phyloP scores from a whole-genome alignment of 2,329 filamentous ascomycete species.

The Pestalotiopsis sp. region DNA sequence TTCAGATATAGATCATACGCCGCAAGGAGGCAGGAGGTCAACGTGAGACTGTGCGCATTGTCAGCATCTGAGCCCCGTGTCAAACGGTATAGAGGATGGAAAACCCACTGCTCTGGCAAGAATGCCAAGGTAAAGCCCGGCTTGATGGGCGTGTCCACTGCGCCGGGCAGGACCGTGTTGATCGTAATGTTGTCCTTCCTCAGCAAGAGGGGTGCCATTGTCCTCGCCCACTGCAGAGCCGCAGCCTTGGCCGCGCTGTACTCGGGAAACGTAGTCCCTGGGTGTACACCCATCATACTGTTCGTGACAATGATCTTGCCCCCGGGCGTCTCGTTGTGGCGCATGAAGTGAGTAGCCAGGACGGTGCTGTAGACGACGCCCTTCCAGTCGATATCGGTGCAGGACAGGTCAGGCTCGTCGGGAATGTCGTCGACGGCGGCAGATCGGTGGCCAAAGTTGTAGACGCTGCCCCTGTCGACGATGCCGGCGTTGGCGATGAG shows the following conservation, averaged over 20 bases:
- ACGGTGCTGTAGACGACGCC: background rate
- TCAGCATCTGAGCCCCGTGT: background rate
- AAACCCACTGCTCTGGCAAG: constrained; percentile 6
- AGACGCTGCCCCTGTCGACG: constrained; percentile 2
- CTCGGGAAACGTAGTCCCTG: constrained; percentile 12
- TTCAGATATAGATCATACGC: constrained; percentile 7
- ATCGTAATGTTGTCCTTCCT: constrained; percentile 8
- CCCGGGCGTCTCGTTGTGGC: constrained; percentile 1
- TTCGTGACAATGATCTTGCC: constrained; percentile 12
- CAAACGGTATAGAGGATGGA: background rate
- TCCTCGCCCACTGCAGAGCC: background rate
- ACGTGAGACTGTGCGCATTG: background rate
- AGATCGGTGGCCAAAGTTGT: constrained; percentile 4
- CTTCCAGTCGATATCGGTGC: constrained; percentile 4
- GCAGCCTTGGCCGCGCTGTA: constrained; percentile 5
- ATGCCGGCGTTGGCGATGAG: constrained; percentile 11
- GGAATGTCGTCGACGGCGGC: constrained; percentile 3
- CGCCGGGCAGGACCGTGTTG: constrained; percentile 4
- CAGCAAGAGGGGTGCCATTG: background rate
- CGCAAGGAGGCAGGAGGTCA: background rate
- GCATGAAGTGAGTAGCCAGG: constrained; percentile 7
- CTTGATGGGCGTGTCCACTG: background rate
- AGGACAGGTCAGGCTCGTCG: background rate
- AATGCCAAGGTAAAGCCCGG: constrained; percentile 3
- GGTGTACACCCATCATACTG: constrained; percentile 8